phyloP scores from a whole-genome alignment of 1,139 yeast genomes.

The Geotrichum bryndzae region DNA sequence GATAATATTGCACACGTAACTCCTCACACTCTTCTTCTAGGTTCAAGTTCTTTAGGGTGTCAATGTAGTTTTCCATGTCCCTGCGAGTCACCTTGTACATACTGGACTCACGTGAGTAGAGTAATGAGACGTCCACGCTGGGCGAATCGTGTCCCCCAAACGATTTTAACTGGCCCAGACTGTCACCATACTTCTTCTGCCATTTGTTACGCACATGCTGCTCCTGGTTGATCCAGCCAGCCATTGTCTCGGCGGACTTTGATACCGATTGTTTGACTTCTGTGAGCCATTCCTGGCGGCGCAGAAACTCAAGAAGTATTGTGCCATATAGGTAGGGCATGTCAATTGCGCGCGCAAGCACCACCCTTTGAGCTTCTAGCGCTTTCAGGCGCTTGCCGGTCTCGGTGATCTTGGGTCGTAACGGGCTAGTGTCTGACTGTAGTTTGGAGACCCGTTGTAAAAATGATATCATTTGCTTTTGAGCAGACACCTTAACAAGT shows the following conservation, averaged over 20 bases:
- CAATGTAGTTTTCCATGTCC: constrained; percentile 13
- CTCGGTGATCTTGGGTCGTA: constrained; percentile 30
- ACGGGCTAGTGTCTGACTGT: constrained; percentile 30
- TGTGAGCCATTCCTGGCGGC: constrained; percentile 64
- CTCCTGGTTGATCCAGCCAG: constrained; percentile 56
- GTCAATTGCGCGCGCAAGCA: constrained; percentile 54
- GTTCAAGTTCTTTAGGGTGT: not conserved
- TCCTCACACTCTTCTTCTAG: constrained; percentile 14
- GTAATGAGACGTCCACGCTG: constrained; percentile 14
- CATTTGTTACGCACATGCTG: constrained; percentile 52
- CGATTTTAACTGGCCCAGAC: constrained; percentile 14
- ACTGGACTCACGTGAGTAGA: constrained; percentile 8
- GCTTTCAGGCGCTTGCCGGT: constrained; percentile 34
- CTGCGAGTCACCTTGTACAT: constrained; percentile 4
- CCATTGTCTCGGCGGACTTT: constrained; percentile 54
- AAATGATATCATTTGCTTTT: constrained; percentile 20
- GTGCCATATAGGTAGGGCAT: constrained; percentile 78
- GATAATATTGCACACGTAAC: constrained; percentile 8
- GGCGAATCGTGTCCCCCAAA: constrained; percentile 16
- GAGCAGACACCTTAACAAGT: constrained; percentile 20
- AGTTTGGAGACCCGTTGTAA: constrained; percentile 29
- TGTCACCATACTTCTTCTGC: constrained; percentile 52
- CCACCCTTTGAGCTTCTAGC: constrained; percentile 42
- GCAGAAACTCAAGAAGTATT: constrained; percentile 59
- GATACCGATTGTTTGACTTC: constrained; percentile 47